Conservation (phyloP, 2,329 filamentous ascomycete species). For the Pseudocercospora fijiensis region DNA sequence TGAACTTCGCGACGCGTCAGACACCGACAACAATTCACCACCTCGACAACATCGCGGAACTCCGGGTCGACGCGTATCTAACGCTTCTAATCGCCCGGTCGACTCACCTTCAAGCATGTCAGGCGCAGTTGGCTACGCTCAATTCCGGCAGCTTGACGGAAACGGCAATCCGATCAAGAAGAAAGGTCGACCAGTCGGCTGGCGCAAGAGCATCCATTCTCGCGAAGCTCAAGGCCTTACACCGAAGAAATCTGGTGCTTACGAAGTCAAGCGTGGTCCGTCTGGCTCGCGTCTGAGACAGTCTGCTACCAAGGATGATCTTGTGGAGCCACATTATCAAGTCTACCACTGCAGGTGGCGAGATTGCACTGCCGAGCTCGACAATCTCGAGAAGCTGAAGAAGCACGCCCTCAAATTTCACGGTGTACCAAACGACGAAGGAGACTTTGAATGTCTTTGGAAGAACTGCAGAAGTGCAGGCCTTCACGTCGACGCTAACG, state of each 20-base stretch:
- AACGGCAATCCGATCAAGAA: slow-evolving; percentile 42
- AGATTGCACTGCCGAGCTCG: slow-evolving; percentile 57
- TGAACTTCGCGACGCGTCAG: slow-evolving; percentile 15
- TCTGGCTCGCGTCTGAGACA: slow-evolving; percentile 21
- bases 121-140: slow-evolving; percentile 42
- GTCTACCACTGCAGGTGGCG: slow-evolving; percentile 61
- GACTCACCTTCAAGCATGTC: slow-evolving; percentile 12
- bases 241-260: slow-evolving; percentile 22
- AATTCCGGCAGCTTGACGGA: slow-evolving; percentile 41
- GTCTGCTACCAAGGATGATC: slow-evolving; percentile 12
- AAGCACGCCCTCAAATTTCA: slow-evolving; percentile 61
- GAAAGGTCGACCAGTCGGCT: slow-evolving; percentile 51
- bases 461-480: slow-evolving; percentile 39
- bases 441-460: slow-evolving; percentile 50
- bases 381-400: slow-evolving; percentile 60
- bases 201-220: slow-evolving; percentile 50
- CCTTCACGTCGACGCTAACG: slow-evolving; percentile 26
- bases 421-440: slow-evolving; percentile 38
- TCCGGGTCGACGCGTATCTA: slow-evolving; percentile 7
- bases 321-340: slow-evolving; percentile 39
- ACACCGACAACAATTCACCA: slow-evolving; percentile 10
- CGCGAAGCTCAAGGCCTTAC: slow-evolving; percentile 36
- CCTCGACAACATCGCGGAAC: slow-evolving; percentile 7
- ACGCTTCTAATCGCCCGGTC: neutral
- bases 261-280: slow-evolving; percentile 13